Percentiles rank a stretch among this genome's conserved stretches.
Evolutionary conservation across 441 rosid genomes (phyloP).

Genomic region (Rhodomyrtus psidioides): DNA sequence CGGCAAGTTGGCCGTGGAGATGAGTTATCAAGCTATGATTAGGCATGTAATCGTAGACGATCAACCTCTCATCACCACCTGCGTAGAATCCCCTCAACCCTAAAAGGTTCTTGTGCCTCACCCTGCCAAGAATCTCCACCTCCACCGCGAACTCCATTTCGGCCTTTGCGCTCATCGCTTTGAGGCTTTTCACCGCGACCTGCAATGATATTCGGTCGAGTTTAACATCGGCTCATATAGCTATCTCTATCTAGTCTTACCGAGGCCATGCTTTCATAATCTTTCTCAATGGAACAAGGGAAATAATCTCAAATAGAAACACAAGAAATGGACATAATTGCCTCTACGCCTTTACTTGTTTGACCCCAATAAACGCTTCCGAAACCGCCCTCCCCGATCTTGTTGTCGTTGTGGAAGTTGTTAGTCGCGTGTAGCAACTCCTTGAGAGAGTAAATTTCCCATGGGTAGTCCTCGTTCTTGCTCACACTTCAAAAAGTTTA

Average conservation of each 20-base stretch:
- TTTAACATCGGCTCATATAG: not conserved
- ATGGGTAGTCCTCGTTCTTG: conserved; percentile 32
- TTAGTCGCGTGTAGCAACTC: conserved; percentile 37
- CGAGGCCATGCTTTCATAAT: not conserved
- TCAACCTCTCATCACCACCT: conserved; percentile 32
- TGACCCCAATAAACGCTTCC: conserved; percentile 41
- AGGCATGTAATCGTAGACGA: conserved; percentile 37
- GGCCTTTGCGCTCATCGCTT: conserved; percentile 31
- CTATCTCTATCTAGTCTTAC: not conserved
- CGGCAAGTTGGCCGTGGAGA: conserved; percentile 32
- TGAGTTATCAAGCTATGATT: conserved; percentile 32
- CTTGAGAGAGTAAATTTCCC: conserved; percentile 29
- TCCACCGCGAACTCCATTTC: conserved; percentile 44
- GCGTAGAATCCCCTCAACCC: conserved; percentile 37
- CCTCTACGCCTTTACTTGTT: conserved; percentile 35
- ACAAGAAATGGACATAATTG: not conserved
- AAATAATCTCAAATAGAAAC: not conserved
- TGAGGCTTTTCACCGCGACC: conserved; percentile 37
- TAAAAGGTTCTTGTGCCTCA: conserved; percentile 32
- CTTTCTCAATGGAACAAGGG: not conserved
- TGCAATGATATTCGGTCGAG: not conserved
- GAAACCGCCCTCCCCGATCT: conserved; percentile 41
- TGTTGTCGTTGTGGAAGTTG: conserved; percentile 34
- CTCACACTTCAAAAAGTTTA: conserved; percentile 1
- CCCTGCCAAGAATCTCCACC: conserved; percentile 46